A percentile compares a stretch with the other conserved stretches of the same genome.
Conservation (phyloP, 768 basidiomycete genomes). For the Rhodotorula toruloides region DNA sequence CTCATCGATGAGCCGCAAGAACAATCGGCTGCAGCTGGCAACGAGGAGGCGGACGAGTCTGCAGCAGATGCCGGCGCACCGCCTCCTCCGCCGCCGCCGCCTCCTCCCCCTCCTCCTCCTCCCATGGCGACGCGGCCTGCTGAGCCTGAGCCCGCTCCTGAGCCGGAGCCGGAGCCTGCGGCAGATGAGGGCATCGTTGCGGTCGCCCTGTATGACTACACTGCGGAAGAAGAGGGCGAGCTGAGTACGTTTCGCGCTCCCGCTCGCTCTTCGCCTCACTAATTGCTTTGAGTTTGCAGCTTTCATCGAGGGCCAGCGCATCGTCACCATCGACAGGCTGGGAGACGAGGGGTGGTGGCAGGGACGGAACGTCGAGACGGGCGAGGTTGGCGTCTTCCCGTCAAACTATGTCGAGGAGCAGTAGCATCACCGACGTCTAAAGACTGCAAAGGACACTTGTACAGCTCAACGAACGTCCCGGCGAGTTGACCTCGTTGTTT, state of each 20-base stretch:
- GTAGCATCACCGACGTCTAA: too few species aligned
- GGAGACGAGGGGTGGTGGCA: conserved; percentile 91
- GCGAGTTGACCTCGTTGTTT: too few species aligned
- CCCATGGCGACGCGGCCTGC: neutral
- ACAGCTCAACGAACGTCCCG: too few species aligned
- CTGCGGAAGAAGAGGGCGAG: conserved; percentile 80
- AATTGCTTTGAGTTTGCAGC: neutral
- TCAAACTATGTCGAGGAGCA: conserved; percentile 53
- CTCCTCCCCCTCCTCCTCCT: conserved; percentile 9
- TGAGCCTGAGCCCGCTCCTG: neutral
- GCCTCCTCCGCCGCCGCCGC: conserved; percentile 45
- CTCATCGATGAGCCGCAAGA: conserved; percentile 52
- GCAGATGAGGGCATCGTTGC: conserved; percentile 8
- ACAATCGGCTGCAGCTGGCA: conserved; percentile 23
- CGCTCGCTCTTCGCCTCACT: neutral
- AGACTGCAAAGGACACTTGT: too few species aligned
- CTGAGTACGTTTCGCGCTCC: conserved; percentile 49
- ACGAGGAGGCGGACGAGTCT: conserved; percentile 24
- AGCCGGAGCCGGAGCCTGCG: conserved; percentile 6
- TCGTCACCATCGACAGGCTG: conserved; percentile 74
- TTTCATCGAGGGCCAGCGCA: conserved; percentile 70
- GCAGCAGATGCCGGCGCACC: conserved; percentile 6
- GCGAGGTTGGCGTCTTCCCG: conserved; percentile 79
- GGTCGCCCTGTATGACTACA: conserved; percentile 72
- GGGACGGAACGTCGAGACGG: conserved; percentile 61